phyloP scores from a whole-genome alignment of 2,329 filamentous ascomycete genomes.

The Colletotrichum salicis region DNA sequence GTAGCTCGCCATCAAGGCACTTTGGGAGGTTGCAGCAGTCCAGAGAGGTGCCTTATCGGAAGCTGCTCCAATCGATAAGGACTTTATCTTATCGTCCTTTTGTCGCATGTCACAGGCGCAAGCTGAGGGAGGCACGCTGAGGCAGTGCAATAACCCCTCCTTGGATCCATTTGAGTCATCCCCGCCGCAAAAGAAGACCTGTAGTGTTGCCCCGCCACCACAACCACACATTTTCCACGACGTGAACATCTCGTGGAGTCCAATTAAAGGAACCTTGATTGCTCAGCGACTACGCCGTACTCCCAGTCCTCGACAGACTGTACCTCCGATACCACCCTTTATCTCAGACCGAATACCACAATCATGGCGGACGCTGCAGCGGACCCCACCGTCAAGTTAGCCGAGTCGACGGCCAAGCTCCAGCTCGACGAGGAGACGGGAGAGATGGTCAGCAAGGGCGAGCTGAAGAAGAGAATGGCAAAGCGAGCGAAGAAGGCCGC shows the following conservation, averaged over 20 bases:
- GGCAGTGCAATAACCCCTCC: slow-evolving; percentile 21
- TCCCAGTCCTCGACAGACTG: fast-evolving
- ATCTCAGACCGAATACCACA: neutral
- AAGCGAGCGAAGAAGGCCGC: slow-evolving; percentile 69
- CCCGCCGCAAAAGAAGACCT: slow-evolving; percentile 24
- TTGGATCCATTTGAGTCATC: slow-evolving; percentile 33
- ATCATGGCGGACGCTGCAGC: slow-evolving; percentile 60
- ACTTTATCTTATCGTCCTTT: slow-evolving; percentile 25
- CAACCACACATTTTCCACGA: slow-evolving; percentile 20
- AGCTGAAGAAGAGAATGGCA: slow-evolving; percentile 69
- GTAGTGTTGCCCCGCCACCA: slow-evolving; percentile 31
- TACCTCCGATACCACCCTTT: neutral
- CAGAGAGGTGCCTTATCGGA: neutral
- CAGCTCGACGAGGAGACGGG: slow-evolving; percentile 71
- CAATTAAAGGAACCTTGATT: slow-evolving; percentile 11
- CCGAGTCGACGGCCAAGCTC: slow-evolving; percentile 65
- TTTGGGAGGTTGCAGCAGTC: too few relatives aligned
- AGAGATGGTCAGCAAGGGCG: slow-evolving; percentile 73
- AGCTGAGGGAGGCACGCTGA: neutral
- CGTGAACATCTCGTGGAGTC: neutral
- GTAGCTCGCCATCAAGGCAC: neutral
- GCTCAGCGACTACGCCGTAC: neutral
- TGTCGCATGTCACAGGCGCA: slow-evolving; percentile 12
- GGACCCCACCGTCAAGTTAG: slow-evolving; percentile 63
- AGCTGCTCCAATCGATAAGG: neutral